phyloP scores from a whole-genome alignment of 2,329 filamentous ascomycete species.

The Stagonosporopsis rhizophila region DNA sequence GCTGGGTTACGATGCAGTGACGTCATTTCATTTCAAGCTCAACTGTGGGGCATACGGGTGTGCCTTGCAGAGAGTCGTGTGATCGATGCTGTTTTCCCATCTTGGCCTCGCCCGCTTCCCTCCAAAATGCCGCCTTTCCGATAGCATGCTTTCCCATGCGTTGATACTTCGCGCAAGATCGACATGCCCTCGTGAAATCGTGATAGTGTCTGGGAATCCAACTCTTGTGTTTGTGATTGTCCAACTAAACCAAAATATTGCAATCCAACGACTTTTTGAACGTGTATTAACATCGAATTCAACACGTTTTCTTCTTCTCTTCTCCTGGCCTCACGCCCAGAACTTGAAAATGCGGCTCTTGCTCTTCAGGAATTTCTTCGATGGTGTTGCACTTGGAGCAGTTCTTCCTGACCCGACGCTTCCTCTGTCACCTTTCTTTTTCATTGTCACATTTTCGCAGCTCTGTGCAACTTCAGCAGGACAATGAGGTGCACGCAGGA shows the following conservation, averaged over 20 bases:
- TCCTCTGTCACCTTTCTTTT: conserved; percentile 23
- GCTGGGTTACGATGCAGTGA: conserved; percentile 26
- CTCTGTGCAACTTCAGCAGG: conserved; percentile 10
- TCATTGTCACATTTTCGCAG: conserved; percentile 28
- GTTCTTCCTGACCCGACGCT: conserved; percentile 12
- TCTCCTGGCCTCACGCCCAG: conserved; percentile 34
- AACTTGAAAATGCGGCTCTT: conserved; percentile 49
- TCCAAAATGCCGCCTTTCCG: conserved; percentile 9
- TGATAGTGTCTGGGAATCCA: conserved; percentile 15
- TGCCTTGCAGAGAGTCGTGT: conserved; percentile 45
- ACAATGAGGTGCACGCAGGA: conserved; percentile 22
- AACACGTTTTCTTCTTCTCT: conserved; percentile 8
- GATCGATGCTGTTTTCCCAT: conserved; percentile 25
- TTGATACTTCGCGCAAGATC: conserved; percentile 26
- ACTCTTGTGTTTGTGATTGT: conserved; percentile 5
- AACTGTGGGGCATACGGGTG: conserved; percentile 34
- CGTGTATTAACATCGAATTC: conserved; percentile 9
- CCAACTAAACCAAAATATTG: conserved; percentile 11
- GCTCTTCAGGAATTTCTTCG: conserved; percentile 43
- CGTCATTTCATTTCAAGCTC: conserved; percentile 30
- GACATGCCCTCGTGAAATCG: conserved; percentile 26
- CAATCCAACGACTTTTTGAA: not conserved
- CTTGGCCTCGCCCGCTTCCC: conserved; percentile 1
- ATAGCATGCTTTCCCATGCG: conserved; percentile 15
- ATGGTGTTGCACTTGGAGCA: conserved; percentile 19